Evolutionary conservation across 139 green algal species (phyloP).

Genomic region (Choricystis sp.): DNA sequence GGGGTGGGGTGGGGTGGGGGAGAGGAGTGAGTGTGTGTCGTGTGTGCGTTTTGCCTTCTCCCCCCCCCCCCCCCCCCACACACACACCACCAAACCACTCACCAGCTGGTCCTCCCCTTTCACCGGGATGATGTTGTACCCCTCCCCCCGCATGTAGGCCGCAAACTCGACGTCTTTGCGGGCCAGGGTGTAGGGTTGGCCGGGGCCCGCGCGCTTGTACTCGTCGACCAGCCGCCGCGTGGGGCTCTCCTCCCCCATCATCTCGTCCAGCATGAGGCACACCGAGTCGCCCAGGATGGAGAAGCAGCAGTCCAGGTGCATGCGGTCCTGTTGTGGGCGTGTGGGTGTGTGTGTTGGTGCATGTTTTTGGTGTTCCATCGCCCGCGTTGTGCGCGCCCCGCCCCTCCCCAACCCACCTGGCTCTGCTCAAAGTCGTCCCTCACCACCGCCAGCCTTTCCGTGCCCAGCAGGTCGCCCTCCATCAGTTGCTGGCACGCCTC

Average conservation of each 20-base stretch:
- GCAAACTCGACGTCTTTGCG: conserved; percentile 56
- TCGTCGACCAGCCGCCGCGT: conserved; percentile 48
- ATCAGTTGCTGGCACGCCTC: conserved; percentile 76
- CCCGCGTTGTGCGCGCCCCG: neutral
- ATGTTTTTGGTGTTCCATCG: neutral
- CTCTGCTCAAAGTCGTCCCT: conserved; percentile 76
- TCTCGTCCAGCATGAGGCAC: conserved; percentile 81
- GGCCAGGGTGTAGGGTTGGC: conserved; percentile 2
- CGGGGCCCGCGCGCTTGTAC: conserved; percentile 6
- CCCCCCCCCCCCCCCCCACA: neutral
- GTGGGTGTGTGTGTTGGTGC: neutral
- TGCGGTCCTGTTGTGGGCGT: conserved; percentile 93
- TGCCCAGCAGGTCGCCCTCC: conserved; percentile 70
- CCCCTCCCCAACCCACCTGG: conserved; percentile 27
- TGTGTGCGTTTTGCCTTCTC: no score
- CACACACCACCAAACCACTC: no score
- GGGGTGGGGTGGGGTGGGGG: no score
- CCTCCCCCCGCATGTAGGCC: conserved; percentile 55
- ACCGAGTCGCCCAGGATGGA: conserved; percentile 55
- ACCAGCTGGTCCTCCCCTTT: conserved; percentile 63
- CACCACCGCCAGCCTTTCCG: conserved; percentile 64
- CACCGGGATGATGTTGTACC: conserved; percentile 85
- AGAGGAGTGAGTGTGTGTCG: no score
- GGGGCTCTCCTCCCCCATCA: conserved; percentile 52
- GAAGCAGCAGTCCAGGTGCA: conserved; percentile 96